These are phyloP conservation scores for Emericellopsis terricola DNA, from an alignment of 495 filamentous ascomycete species.

Conservation along the genomic window DNA sequence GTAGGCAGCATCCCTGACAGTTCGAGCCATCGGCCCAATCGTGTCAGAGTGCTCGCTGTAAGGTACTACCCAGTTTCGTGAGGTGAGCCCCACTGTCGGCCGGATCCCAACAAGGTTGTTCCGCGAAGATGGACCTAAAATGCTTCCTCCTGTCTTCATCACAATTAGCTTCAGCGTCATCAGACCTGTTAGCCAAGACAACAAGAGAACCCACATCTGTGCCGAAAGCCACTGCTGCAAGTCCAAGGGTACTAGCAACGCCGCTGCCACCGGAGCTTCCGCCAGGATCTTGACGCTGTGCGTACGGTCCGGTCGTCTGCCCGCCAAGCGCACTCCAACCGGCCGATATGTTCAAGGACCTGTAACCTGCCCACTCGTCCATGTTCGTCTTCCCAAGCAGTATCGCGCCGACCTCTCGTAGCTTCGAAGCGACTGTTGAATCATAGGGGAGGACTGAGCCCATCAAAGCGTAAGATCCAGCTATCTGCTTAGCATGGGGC, in stretches of 20 bases:
- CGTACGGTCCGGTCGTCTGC: slow-evolving; percentile 19
- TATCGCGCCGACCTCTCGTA: slow-evolving; percentile 25
- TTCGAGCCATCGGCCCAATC: slow-evolving; percentile 17
- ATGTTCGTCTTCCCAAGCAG: slow-evolving; percentile 26
- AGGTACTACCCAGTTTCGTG: slow-evolving; percentile 16
- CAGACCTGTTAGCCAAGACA: too few species aligned
- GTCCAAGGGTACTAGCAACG: slow-evolving; percentile 13
- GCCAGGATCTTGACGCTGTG: slow-evolving; percentile 10
- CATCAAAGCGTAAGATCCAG: slow-evolving; percentile 35
- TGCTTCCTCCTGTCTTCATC: slow-evolving; percentile 20
- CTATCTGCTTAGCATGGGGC: slow-evolving; percentile 5
- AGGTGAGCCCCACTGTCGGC: slow-evolving; percentile 19
- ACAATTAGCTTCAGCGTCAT: too few species aligned
- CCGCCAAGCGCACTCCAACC: slow-evolving; percentile 24
- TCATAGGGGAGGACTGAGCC: slow-evolving; percentile 23
- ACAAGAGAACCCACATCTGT: too few species aligned
- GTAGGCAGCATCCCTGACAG: slow-evolving; percentile 20
- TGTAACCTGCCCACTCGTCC: slow-evolving; percentile 23
- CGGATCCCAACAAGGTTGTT: slow-evolving; percentile 23
- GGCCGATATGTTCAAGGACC: slow-evolving; percentile 13
- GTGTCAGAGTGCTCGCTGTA: slow-evolving; percentile 17
- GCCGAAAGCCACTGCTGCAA: slow-evolving; percentile 12
- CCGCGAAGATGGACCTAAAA: slow-evolving; percentile 13
- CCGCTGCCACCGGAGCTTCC: slow-evolving; percentile 18
- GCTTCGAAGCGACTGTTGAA: slow-evolving; percentile 19